Evolutionary conservation across 2,329 filamentous ascomycete genomes (phyloP).

Genomic region (Ophioceras dolichostomum): DNA sequence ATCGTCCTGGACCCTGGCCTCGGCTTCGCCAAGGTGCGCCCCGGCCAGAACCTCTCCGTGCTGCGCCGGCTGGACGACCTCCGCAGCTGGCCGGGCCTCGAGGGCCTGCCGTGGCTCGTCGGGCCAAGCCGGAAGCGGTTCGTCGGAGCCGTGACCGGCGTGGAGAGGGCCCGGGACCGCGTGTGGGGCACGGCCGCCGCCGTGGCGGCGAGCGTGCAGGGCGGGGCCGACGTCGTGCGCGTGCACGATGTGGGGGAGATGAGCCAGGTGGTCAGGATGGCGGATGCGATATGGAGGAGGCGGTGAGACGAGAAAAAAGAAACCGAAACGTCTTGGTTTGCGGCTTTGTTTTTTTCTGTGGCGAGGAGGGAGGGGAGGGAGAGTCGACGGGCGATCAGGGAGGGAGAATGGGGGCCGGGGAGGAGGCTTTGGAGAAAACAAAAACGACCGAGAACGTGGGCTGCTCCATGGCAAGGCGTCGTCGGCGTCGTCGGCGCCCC

Average conservation of each 20-base stretch:
- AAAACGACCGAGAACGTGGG: too few relatives aligned
- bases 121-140: slow-evolving; percentile 86
- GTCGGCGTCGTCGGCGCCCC: too few relatives aligned
- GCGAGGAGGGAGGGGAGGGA: too few relatives aligned
- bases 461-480: too few relatives aligned
- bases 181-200: slow-evolving; percentile 81
- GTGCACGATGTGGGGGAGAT: slow-evolving; percentile 89
- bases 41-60: slow-evolving; percentile 69
- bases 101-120: slow-evolving; percentile 74
- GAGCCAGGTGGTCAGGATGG: slow-evolving; percentile 71
- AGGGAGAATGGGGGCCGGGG: too few relatives aligned
- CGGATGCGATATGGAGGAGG: slow-evolving; percentile 80
- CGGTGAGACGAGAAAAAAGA: neutral
- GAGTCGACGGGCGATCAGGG: too few relatives aligned
- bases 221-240: slow-evolving; percentile 81
- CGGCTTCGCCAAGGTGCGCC: slow-evolving; percentile 77
- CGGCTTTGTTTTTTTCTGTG: too few relatives aligned
- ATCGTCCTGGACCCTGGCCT: slow-evolving; percentile 91
- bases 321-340: neutral
- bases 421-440: too few relatives aligned
- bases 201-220: slow-evolving; percentile 72
- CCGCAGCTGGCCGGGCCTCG: slow-evolving; percentile 49
- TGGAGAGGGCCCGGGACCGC: slow-evolving; percentile 56
- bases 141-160: slow-evolving; percentile 70
- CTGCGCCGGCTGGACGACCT: slow-evolving; percentile 56